These are phyloP conservation scores for Podaxis mareebaensis DNA, from an alignment of 768 basidiomycete species.

Conservation along the genomic window DNA sequence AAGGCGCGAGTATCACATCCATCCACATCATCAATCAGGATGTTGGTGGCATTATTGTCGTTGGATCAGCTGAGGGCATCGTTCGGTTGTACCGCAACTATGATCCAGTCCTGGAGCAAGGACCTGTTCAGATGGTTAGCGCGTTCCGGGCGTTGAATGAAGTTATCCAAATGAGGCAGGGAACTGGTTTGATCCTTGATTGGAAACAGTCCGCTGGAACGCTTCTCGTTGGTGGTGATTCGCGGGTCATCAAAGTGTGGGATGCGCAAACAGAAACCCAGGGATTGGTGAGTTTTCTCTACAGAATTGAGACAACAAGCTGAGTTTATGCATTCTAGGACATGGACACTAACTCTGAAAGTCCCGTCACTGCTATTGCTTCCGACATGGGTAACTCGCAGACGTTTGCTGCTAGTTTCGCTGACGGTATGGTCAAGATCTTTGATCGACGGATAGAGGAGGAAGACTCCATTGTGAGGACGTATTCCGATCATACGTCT, in stretches of 20 bases:
- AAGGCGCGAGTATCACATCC: conserved; percentile 81
- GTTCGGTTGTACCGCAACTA: conserved; percentile 93
- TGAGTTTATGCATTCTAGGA: conserved; percentile 52
- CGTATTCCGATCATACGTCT: conserved; percentile 72
- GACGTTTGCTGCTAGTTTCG: conserved; percentile 88
- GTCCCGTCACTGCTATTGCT: conserved; percentile 82
- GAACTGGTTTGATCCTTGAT: conserved; percentile 83
- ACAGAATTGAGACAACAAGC: not conserved
- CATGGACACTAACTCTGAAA: conserved; percentile 85
- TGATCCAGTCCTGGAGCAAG: conserved; percentile 69
- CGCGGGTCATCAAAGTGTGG: conserved; percentile 88
- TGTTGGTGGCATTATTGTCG: conserved; percentile 85
- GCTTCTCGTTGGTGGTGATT: conserved; percentile 90
- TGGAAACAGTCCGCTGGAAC: conserved; percentile 92
- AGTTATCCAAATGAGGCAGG: conserved; percentile 69
- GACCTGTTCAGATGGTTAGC: conserved; percentile 87
- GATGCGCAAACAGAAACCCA: conserved; percentile 89
- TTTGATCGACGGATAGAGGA: conserved; percentile 90
- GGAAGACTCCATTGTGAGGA: conserved; percentile 79
- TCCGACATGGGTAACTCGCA: conserved; percentile 77
- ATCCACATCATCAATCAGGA: conserved; percentile 95
- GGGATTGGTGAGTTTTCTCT: conserved; percentile 53
- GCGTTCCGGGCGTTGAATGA: conserved; percentile 90
- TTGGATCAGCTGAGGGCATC: conserved; percentile 89
- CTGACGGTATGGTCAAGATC: conserved; percentile 84